Conservation (phyloP, 2,329 filamentous ascomycete species). For the Aureobasidium mangrovei region DNA sequence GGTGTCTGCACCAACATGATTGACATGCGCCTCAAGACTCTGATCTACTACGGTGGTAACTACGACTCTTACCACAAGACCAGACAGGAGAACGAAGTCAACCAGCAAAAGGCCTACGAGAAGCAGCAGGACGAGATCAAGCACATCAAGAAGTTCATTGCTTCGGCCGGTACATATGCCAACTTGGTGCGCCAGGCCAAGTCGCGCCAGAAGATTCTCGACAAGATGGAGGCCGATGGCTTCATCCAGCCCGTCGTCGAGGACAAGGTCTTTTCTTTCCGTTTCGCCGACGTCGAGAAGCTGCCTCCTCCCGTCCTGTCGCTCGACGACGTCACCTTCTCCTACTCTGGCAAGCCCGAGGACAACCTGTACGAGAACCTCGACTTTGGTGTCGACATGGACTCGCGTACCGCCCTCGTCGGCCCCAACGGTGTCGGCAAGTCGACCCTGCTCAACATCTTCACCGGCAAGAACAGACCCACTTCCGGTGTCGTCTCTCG, state of each 20-base stretch:
- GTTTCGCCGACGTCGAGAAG: constrained; percentile 98
- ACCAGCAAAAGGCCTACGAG: constrained; percentile 97
- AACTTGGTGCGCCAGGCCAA: constrained; percentile 98
- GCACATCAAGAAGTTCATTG: constrained; percentile 99
- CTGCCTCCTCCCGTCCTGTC: constrained; percentile 94
- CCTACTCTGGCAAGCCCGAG: constrained; percentile 80
- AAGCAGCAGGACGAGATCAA: constrained; percentile 99
- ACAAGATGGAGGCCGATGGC: constrained; percentile 99
- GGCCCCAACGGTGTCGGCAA: constrained; percentile 99
- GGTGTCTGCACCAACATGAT: constrained; percentile 98
- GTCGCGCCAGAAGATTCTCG: constrained; percentile 97
- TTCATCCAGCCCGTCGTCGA: constrained; percentile 85
- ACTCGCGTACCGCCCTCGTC: constrained; percentile 92
- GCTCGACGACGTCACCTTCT: constrained; percentile 96
- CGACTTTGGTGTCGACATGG: constrained; percentile 99
- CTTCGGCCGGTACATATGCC: constrained; percentile 98
- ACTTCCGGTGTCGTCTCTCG: constrained; percentile 73
- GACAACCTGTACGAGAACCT: constrained; percentile 96
- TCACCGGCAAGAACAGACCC: constrained; percentile 89
- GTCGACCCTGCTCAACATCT: constrained; percentile 88
- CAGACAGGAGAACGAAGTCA: constrained; percentile 83
- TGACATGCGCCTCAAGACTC: constrained; percentile 83
- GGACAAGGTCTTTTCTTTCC: constrained; percentile 92
- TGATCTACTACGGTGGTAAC: constrained; percentile 99
- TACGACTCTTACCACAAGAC: constrained; percentile 98